phyloP scores from a whole-genome alignment of 768 basidiomycete species.

The Rhizopogon sp. region DNA sequence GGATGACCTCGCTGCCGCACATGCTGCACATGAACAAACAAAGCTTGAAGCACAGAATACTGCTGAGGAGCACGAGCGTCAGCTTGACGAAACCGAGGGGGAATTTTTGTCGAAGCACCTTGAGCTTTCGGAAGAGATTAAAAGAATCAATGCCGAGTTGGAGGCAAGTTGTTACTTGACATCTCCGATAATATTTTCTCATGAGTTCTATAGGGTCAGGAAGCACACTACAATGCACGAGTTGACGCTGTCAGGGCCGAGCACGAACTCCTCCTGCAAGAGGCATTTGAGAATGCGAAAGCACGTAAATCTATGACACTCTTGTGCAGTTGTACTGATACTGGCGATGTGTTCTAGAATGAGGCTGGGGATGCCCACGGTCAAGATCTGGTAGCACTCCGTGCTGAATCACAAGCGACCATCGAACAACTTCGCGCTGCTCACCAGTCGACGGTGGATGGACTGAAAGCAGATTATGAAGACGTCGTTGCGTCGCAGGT shows the following conservation, averaged over 20 bases:
- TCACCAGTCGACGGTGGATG: slow-evolving; percentile 56
- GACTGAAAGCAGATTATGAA: slow-evolving; percentile 60
- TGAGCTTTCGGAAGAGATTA: slow-evolving; percentile 51
- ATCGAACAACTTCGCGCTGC: slow-evolving; percentile 65
- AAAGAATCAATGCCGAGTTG: slow-evolving; percentile 54
- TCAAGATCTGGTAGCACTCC: slow-evolving; percentile 67
- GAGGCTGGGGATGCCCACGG: slow-evolving; percentile 69
- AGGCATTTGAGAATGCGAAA: slow-evolving; percentile 78
- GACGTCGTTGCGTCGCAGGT: slow-evolving; percentile 54
- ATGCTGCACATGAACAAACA: slow-evolving; percentile 44
- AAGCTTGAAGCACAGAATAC: slow-evolving; percentile 40
- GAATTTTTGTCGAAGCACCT: slow-evolving; percentile 44
- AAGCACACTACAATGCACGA: slow-evolving; percentile 60
- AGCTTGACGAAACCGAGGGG: slow-evolving; percentile 50
- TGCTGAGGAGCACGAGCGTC: slow-evolving; percentile 40
- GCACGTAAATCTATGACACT: slow-evolving; percentile 30
- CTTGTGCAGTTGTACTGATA: not conserved
- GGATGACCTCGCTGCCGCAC: slow-evolving; percentile 39
- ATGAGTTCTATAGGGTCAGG: slow-evolving; percentile 48
- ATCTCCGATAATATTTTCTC: not conserved
- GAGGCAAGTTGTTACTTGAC: slow-evolving; percentile 41
- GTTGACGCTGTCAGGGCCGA: slow-evolving; percentile 63
- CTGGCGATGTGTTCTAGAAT: slow-evolving; percentile 32
- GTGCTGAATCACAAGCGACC: slow-evolving; percentile 57
- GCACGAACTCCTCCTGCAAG: slow-evolving; percentile 54